These are phyloP conservation scores for Globisporangium emineosum DNA, from an alignment of 352 stramenopile species.

Conservation along the genomic window DNA sequence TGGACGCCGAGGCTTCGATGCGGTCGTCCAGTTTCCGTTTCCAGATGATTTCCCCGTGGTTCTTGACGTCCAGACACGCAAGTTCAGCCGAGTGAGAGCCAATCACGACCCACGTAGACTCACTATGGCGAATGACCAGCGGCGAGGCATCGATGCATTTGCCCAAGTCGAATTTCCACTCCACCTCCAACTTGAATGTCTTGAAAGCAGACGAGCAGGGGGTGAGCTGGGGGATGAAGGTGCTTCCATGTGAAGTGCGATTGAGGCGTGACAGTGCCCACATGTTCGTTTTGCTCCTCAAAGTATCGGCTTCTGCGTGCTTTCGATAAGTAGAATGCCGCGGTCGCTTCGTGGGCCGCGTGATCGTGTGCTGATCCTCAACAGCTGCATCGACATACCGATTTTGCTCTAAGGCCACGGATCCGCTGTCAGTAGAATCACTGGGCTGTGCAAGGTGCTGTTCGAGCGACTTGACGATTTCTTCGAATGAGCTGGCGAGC, in stretches of 20 bases:
- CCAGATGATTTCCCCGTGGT: slow-evolving; percentile 29
- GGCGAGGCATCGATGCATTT: slow-evolving; percentile 72
- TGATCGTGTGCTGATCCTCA: neutral
- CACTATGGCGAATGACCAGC: slow-evolving; percentile 30
- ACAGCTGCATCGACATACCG: neutral
- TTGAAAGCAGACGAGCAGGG: neutral
- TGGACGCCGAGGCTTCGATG: slow-evolving; percentile 47
- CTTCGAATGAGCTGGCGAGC: neutral
- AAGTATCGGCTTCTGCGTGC: neutral
- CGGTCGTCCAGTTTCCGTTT: slow-evolving; percentile 43
- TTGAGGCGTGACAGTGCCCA: slow-evolving; percentile 25
- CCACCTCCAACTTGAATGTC: slow-evolving; percentile 13
- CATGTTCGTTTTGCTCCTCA: neutral
- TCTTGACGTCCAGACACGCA: slow-evolving; percentile 39
- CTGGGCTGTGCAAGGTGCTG: neutral
- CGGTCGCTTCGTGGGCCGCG: neutral
- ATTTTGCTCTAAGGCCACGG: neutral
- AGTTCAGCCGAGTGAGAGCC: slow-evolving; percentile 49
- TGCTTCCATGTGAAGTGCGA: slow-evolving; percentile 17
- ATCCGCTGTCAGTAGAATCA: neutral
- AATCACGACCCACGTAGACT: slow-evolving; percentile 29
- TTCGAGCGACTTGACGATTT: neutral
- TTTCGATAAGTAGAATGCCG: neutral
- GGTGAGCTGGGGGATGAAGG: slow-evolving; percentile 4
- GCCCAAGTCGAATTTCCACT: slow-evolving; percentile 35